Base-by-base conservation (phyloP, 2,329 filamentous ascomycete genomes). In the Coniochaeta hoffmannii region DNA sequence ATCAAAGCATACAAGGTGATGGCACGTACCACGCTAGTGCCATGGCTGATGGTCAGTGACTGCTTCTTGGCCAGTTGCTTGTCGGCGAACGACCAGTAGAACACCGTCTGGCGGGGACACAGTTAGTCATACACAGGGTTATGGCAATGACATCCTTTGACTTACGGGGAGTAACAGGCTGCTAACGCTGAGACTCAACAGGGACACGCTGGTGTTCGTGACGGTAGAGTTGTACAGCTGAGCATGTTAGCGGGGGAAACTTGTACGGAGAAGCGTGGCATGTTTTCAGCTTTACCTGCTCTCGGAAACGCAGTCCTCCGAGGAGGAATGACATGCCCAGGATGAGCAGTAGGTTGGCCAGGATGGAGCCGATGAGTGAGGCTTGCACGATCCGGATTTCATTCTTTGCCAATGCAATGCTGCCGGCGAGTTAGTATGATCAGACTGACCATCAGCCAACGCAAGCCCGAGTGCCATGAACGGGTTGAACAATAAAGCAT, bases 161-260 rank as follows among this genome's bases (percentile, higher is more conserved):
- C 82, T 63, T 72, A 88, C 87, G 1, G 92, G 91, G 12, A 97
- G 73, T 26, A 96, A 80, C 22, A 96, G 77, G 75, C 91, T 96
- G 72, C 90, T 92, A 58, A 96, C 92, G 66, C 89, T 92, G 70
- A 96, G 72, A 76, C 90, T 95, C 62, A 97, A 81, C 63, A 97
- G 78, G 73, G 90, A 96, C 53, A 92, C 92, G 68, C 90, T 96
- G 90, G 96, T 96, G 69, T 97, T 91, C 1, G 91, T 96, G 57
- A 96, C 90, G 22, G 90, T 96, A 72, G 86, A 94, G 73, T 96
- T 97, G 74, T 96, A 97, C 59, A 97, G 86, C 82, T 88, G 36
- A 19, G 17, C 4, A 22, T 8, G 36, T 41, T 22, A 41, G 36
- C 17, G 12, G 17, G 17, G 17, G 22, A n/a, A 36, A 22, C 8